Conservation (phyloP, 2,329 filamentous ascomycete genomes). For the Kalmusia sp. region DNA sequence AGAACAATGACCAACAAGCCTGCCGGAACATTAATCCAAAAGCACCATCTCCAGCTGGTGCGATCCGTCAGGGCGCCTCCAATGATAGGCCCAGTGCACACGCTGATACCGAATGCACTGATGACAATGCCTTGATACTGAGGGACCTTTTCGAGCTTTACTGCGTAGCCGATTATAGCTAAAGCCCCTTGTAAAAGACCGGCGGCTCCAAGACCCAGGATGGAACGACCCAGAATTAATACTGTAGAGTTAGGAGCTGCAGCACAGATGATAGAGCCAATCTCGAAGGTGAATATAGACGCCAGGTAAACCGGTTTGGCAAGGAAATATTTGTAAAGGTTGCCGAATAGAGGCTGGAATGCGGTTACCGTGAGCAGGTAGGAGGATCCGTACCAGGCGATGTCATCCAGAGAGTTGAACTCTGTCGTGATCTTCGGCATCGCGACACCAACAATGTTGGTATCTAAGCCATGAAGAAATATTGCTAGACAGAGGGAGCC, state of each 20-base stretch:
- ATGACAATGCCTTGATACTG: conserved; percentile 35
- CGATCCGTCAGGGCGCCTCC: conserved; percentile 25
- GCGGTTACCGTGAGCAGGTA: conserved; percentile 36
- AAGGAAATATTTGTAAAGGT: conserved; percentile 50
- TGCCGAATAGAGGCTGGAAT: conserved; percentile 46
- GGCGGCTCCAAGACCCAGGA: conserved; percentile 15
- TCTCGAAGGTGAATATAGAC: conserved; percentile 49
- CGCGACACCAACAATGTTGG: conserved; percentile 49
- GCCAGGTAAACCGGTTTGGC: conserved; percentile 56
- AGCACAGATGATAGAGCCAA: conserved; percentile 61
- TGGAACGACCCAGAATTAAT: conserved; percentile 18
- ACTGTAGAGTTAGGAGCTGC: conserved; percentile 31
- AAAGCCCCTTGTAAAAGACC: conserved; percentile 20
- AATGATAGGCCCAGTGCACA: conserved; percentile 45
- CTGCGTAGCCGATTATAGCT: conserved; percentile 13
- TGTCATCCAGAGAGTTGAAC: conserved; percentile 44
- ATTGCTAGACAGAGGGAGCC: conserved; percentile 15
- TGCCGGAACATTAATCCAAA: conserved; percentile 10
- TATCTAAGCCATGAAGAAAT: conserved; percentile 34
- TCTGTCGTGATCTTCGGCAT: conserved; percentile 51
- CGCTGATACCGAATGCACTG: conserved; percentile 38
- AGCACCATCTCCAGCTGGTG: conserved; percentile 21
- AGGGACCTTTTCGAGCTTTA: conserved; percentile 47
- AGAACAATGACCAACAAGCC: background rate
- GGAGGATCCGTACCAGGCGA: conserved; percentile 45